Percentiles rank a stretch among this genome's conserved stretches.
These are phyloP conservation scores for Diacronema lutheri DNA, from an alignment of 78 protist genomes.

Conservation along the genomic window DNA sequence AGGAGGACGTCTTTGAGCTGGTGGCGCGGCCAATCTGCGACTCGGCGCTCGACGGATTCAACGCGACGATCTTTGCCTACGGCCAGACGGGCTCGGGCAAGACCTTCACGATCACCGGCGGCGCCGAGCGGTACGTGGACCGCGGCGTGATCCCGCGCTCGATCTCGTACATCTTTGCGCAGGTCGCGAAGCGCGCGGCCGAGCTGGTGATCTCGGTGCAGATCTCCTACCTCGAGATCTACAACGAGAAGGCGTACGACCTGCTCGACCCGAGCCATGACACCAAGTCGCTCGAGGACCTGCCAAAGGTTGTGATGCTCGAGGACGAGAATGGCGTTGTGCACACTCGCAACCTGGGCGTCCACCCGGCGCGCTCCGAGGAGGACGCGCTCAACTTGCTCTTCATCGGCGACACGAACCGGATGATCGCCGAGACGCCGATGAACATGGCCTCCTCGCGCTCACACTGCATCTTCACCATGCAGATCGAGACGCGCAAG, in stretches of 20 bases:
- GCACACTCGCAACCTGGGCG: neutral
- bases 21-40: slow-evolving; percentile 4
- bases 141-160: slow-evolving; percentile 76
- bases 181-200: neutral
- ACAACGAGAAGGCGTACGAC: slow-evolving; percentile 70
- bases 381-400: slow-evolving; percentile 28
- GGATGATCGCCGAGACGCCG: slow-evolving; percentile 39
- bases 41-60: slow-evolving; percentile 17
- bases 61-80: slow-evolving; percentile 41
- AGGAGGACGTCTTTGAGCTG: slow-evolving; percentile 43
- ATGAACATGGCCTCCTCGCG: slow-evolving; percentile 45
- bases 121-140: slow-evolving; percentile 48
- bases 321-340: neutral
- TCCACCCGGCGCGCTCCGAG: too few relatives aligned
- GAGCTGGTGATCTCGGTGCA: neutral
- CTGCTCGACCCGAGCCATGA: slow-evolving; percentile 50
- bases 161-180: slow-evolving; percentile 33
- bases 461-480: slow-evolving; percentile 56
- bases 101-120: slow-evolving; percentile 71
- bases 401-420: slow-evolving; percentile 37
- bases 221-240: slow-evolving; percentile 72
- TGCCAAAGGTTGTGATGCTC: neutral
- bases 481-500: neutral
- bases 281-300: slow-evolving; percentile 9
- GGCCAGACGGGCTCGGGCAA: slow-evolving; percentile 72